Conservation (phyloP, 176 grass and related monocot genomes). For the Canna indica region DNA sequence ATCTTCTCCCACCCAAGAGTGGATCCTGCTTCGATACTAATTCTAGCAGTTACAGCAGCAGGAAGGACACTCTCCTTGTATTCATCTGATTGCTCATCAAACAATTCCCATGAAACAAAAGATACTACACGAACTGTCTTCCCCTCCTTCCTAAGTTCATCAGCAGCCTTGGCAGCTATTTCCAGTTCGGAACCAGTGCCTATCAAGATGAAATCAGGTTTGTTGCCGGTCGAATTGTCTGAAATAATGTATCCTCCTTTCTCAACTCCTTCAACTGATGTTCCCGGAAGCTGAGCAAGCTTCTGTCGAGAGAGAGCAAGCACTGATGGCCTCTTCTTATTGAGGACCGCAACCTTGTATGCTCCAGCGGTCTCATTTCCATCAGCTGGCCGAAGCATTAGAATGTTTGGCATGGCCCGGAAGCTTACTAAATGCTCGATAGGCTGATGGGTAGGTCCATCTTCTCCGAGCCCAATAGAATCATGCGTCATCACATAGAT, state of each 20-base stretch:
- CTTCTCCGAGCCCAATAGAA: conserved; percentile 95
- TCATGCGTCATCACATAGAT: conserved; percentile 99
- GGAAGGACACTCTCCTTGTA: conserved; percentile 96
- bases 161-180: conserved; percentile 65
- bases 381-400: conserved; percentile 94
- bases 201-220: conserved; percentile 72
- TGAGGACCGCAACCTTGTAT: conserved; percentile 81
- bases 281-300: conserved; percentile 73
- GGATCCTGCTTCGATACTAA: conserved; percentile 82
- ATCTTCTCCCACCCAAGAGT: conserved; percentile 89
- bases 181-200: conserved; percentile 85
- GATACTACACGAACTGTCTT: conserved; percentile 95
- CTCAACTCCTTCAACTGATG: conserved; percentile 77
- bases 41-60: conserved; percentile 48
- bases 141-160: conserved; percentile 83
- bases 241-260: conserved; percentile 93
- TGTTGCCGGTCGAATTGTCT: conserved; percentile 86
- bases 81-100: conserved; percentile 67
- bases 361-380: conserved; percentile 92
- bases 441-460: conserved; percentile 95
- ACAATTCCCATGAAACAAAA: conserved; percentile 81
- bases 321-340: conserved; percentile 80
- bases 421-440: conserved; percentile 90
- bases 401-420: conserved; percentile 89
- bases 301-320: conserved; percentile 96